Evolutionary conservation across 257 asterid genomes (phyloP), one percentile per base, ranked within the genome.

Genomic region (Capsicum rhomboideum): DNA sequence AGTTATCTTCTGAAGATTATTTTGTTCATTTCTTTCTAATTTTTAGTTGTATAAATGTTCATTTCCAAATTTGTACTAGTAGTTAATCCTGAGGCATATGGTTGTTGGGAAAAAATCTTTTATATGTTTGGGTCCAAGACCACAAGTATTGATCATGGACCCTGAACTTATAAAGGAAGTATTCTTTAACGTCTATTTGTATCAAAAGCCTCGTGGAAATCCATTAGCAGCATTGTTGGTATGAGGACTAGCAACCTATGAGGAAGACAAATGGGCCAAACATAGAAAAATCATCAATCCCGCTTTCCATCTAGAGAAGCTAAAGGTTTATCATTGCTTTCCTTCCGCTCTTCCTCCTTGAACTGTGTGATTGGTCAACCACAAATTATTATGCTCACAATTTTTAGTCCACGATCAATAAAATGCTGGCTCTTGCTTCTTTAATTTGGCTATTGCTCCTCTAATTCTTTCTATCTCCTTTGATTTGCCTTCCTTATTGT

Each of bases 111-210:
- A 56, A 17, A 86, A 88, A 40, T 82, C 85, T 3, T 91, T 89
- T 53, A 4, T 82, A 11, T 92, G 96, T 96, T 21, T 89, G 21
- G 97, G 97, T 8, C 89, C 93, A 23, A 89, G 26, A n/a, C 91
- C 96, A 10, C 21, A 84, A 5, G 72, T 90, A 4, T 34, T 89
- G 8, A 50, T 93, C 55, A 85, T 78, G 26, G 94, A 93, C 4
- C 85, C 92, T 67, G 92, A 89, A 44, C 88, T 85, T 12, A 58
- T 91, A 23, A 92, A 86, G 89, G 96, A 91, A 79, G 87, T 92
- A 16, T 10, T 87, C 17, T 75, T 29, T 18, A 91, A 91, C 88
- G 17, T 6, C 31, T 5, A 83, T 77, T 3, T 82, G 14, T 93
- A 66, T 78, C 84, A 72, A 42, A 92, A 90, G 88, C 79, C 82